Evolutionary conservation across 2,329 filamentous ascomycete genomes (phyloP).

Genomic region (Alternaria consortialis): DNA sequence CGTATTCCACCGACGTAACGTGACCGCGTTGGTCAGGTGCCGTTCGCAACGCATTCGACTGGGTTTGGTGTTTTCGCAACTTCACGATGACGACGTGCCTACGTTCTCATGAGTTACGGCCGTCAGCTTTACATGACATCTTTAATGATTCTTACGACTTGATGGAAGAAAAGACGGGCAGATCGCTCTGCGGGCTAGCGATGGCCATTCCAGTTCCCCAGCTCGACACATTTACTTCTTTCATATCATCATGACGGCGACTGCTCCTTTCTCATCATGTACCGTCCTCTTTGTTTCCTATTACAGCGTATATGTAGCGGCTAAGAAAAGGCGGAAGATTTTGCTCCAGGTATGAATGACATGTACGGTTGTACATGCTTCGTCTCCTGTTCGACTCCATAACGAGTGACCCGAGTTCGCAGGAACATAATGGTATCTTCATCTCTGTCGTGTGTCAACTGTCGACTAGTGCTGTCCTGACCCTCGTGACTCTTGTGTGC

Average conservation of each 20-base stretch:
- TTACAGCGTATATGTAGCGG: conserved; percentile 17
- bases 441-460: conserved; percentile 9
- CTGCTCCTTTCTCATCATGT: conserved; percentile 27
- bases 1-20: conserved; percentile 30
- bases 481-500: conserved; percentile 18
- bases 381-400: conserved; percentile 13
- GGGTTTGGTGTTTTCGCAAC: conserved; percentile 32
- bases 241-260: conserved; percentile 32
- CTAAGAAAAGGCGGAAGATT: conserved; percentile 14
- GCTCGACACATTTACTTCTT: conserved; percentile 40
- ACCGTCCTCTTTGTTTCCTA: conserved; percentile 25
- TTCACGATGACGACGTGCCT: conserved; percentile 49
- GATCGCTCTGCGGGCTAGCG: conserved; percentile 57
- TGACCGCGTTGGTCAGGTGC: conserved; percentile 39
- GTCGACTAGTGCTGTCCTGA: conserved; percentile 1
- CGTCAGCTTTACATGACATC: conserved; percentile 54
- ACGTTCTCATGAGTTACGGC: conserved; percentile 47
- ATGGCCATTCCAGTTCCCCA: conserved; percentile 57
- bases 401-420: conserved; percentile 4
- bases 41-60: conserved; percentile 28
- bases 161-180: conserved; percentile 61
- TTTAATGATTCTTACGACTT: conserved; percentile 63
- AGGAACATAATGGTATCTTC: conserved; percentile 14
- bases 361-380: conserved; percentile 9
- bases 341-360: conserved; percentile 8